Evolutionary conservation across 768 basidiomycete genomes (phyloP).

Genomic region (Psilocybe cubensis): DNA sequence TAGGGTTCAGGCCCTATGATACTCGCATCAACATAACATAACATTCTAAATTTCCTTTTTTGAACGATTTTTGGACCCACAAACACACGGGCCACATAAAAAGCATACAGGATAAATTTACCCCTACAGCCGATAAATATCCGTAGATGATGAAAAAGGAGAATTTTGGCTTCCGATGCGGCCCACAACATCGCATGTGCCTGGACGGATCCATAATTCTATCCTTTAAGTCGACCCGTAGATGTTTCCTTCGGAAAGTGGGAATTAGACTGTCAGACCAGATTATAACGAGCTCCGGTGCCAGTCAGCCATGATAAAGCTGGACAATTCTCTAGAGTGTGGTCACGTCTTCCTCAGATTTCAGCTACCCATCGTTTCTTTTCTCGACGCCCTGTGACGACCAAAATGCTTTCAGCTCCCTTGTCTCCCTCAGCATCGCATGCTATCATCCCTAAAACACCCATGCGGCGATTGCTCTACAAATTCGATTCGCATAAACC

Average conservation of each 20-base stretch:
- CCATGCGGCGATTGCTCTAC: constrained; percentile 45
- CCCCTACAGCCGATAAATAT: not conserved
- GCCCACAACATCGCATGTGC: not conserved
- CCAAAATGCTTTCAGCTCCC: not conserved
- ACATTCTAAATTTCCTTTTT: too few relatives aligned
- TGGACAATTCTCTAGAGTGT: not conserved
- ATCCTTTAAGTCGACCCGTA: too few relatives aligned
- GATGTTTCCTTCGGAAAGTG: too few relatives aligned
- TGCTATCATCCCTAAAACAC: constrained; percentile 25
- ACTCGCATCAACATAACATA: too few relatives aligned
- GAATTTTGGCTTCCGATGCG: not conserved
- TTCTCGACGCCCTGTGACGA: not conserved
- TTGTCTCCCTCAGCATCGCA: not conserved
- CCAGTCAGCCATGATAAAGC: not conserved
- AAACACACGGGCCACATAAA: too few relatives aligned
- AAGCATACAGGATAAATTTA: too few relatives aligned
- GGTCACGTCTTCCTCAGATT: not conserved
- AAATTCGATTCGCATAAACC: constrained; percentile 38
- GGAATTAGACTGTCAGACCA: not conserved
- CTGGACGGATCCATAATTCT: too few relatives aligned
- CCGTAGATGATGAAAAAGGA: not conserved
- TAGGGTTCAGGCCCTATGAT: too few relatives aligned
- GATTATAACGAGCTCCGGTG: not conserved
- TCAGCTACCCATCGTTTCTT: not conserved
- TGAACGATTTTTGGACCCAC: too few relatives aligned